Conservation (phyloP, 768 basidiomycete species). For the Suillus brevipes region DNA sequence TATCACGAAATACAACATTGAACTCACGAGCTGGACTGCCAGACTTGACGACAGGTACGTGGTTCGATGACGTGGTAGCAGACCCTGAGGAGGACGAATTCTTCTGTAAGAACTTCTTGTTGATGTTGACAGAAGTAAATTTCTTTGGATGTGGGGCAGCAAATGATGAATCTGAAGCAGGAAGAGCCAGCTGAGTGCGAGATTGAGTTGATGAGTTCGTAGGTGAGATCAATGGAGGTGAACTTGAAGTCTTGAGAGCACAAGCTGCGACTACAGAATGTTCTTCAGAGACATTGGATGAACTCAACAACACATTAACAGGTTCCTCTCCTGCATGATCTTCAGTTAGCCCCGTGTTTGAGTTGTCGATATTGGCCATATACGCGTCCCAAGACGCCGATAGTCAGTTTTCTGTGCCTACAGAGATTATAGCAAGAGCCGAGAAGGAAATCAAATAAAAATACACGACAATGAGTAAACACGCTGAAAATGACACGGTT, state of each 20-base stretch:
- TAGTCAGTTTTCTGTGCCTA: conserved; percentile 15
- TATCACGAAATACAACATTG: background rate
- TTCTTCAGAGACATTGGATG: conserved; percentile 15
- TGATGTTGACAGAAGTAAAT: conserved; percentile 89
- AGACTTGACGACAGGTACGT: conserved; percentile 45
- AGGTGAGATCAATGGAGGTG: conserved; percentile 17
- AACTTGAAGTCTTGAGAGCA: conserved; percentile 11
- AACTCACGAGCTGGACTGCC: conserved; percentile 55
- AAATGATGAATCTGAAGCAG: conserved; percentile 23
- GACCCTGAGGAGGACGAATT: conserved; percentile 60
- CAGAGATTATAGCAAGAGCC: conserved; percentile 12
- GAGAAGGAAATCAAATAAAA: conserved; percentile 11
- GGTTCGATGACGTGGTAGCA: conserved; percentile 43
- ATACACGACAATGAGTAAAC: background rate
- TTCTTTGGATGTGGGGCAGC: conserved; percentile 68
- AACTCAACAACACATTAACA: conserved; percentile 10
- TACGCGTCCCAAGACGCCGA: conserved; percentile 73
- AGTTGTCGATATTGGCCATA: conserved; percentile 70
- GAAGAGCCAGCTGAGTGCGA: conserved; percentile 10
- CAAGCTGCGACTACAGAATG: conserved; percentile 17
- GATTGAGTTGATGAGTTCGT: conserved; percentile 18
- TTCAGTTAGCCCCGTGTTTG: conserved; percentile 46
- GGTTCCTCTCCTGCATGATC: conserved; percentile 23
- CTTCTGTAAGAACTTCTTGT: conserved; percentile 96
- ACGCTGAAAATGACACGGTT: background rate